Evolutionary conservation across 805 yeast genomes (phyloP).

Genomic region (Isabelozyma heimii): DNA sequence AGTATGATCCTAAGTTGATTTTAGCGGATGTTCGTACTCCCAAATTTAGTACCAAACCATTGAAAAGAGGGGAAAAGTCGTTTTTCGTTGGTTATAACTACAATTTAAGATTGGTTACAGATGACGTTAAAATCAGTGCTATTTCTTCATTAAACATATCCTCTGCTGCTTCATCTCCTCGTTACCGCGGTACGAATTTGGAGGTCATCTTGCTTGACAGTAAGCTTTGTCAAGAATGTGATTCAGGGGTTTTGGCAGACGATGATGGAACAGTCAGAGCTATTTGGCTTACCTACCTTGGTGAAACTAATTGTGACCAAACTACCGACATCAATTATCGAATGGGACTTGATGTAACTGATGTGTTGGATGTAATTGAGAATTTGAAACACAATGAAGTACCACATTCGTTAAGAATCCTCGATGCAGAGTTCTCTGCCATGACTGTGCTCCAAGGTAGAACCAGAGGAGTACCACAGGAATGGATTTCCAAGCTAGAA

Average conservation of each 20-base stretch:
- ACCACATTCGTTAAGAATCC: slow-evolving; percentile 56
- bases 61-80: slow-evolving; percentile 72
- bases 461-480: slow-evolving; percentile 82
- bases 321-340: slow-evolving; percentile 58
- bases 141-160: slow-evolving; percentile 74
- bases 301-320: slow-evolving; percentile 59
- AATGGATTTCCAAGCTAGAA: slow-evolving; percentile 74
- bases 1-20: slow-evolving; percentile 76
- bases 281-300: slow-evolving; percentile 80
- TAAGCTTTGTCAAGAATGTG: slow-evolving; percentile 67
- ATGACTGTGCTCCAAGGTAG: slow-evolving; percentile 73
- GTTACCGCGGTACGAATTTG: slow-evolving; percentile 81
- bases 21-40: slow-evolving; percentile 73
- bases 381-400: slow-evolving; percentile 46
- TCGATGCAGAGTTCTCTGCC: slow-evolving; percentile 77
- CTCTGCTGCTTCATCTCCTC: slow-evolving; percentile 63
- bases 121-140: slow-evolving; percentile 75
- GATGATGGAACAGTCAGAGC: slow-evolving; percentile 78
- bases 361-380: slow-evolving; percentile 56
- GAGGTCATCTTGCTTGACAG: slow-evolving; percentile 78
- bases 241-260: slow-evolving; percentile 76
- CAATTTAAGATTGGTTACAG: slow-evolving; percentile 64
- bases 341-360: slow-evolving; percentile 76
- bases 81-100: slow-evolving; percentile 80
- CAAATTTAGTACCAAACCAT: slow-evolving; percentile 49